Conservation (phyloP, 2,329 filamentous ascomycete genomes). For the Sphaerostilbella broomeana region DNA sequence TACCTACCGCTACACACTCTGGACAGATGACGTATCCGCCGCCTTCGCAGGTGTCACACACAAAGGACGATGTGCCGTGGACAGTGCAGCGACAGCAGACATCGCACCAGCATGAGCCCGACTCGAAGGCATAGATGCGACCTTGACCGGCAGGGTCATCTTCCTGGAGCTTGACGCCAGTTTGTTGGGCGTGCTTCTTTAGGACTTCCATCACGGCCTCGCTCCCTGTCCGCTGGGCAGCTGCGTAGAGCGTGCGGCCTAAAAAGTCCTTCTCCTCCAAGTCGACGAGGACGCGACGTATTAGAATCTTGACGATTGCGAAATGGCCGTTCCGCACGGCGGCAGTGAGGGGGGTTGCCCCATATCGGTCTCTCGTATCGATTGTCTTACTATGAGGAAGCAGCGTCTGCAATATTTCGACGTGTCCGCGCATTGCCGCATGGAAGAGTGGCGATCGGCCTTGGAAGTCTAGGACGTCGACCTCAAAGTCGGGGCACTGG, state of each 20-base stretch:
- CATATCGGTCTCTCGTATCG: slow-evolving; percentile 6
- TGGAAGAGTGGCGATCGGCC: slow-evolving; percentile 12
- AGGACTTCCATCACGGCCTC: slow-evolving; percentile 4
- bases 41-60: slow-evolving; percentile 8
- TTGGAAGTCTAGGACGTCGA: slow-evolving; percentile 4
- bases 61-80: slow-evolving; percentile 2
- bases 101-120: slow-evolving; percentile 5
- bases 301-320: slow-evolving; percentile 2
- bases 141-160: slow-evolving; percentile 4
- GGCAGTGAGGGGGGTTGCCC: slow-evolving; percentile 10
- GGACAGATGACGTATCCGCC: slow-evolving; percentile 8
- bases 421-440: slow-evolving; percentile 12
- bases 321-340: slow-evolving; percentile 12
- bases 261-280: slow-evolving; percentile 8
- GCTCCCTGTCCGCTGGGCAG: slow-evolving; percentile 1
- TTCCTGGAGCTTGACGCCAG: neutral
- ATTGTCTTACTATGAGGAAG: slow-evolving; percentile 4
- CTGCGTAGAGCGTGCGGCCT: slow-evolving; percentile 4
- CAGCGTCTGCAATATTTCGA: neutral
- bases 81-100: slow-evolving; percentile 9
- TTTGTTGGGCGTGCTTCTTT: neutral
- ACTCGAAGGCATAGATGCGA: neutral
- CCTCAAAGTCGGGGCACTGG: neutral
- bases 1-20: slow-evolving; percentile 7
- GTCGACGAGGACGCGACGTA: slow-evolving; percentile 1